Conservation (phyloP, 176 grass and related monocot genomes). For the Oryza longistaminata region DNA sequence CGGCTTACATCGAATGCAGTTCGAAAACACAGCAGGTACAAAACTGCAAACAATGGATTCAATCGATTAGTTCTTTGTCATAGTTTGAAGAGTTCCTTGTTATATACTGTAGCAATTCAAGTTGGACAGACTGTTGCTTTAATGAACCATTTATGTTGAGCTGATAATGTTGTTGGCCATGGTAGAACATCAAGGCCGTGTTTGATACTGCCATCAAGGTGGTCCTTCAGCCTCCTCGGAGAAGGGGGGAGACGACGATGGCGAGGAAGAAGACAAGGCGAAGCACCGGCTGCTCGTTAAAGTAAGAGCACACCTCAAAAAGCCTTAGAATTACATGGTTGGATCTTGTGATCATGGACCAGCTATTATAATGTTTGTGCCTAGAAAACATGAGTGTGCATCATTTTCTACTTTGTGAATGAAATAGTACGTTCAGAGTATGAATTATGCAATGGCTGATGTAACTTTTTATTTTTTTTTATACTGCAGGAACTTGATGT, state of each 20-base stretch:
- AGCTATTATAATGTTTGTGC: not conserved
- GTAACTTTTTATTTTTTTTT: not conserved
- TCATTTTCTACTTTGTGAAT: not conserved
- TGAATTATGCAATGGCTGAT: not conserved
- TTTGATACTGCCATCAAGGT: conserved; percentile 96
- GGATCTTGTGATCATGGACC: not conserved
- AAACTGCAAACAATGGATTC: not conserved
- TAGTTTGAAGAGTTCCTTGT: not conserved
- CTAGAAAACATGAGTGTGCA: not conserved
- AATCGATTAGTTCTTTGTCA: not conserved
- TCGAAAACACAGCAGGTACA: conserved; percentile 88
- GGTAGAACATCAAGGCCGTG: conserved; percentile 83
- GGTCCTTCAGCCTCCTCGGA: conserved; percentile 85
- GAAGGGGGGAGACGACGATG: conserved; percentile 59
- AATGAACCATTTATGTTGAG: not conserved
- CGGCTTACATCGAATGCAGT: conserved; percentile 82
- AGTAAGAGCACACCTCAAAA: conserved; percentile 39
- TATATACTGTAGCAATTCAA: not conserved
- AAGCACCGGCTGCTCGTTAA: conserved; percentile 71
- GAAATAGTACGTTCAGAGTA: not conserved
- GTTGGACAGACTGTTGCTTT: not conserved
- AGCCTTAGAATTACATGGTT: not conserved
- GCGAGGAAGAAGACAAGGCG: conserved; percentile 67
- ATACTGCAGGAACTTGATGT: conserved; percentile 54
- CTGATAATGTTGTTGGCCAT: not conserved